phyloP scores from a whole-genome alignment of 768 basidiomycete genomes.

The Imleria badia region DNA sequence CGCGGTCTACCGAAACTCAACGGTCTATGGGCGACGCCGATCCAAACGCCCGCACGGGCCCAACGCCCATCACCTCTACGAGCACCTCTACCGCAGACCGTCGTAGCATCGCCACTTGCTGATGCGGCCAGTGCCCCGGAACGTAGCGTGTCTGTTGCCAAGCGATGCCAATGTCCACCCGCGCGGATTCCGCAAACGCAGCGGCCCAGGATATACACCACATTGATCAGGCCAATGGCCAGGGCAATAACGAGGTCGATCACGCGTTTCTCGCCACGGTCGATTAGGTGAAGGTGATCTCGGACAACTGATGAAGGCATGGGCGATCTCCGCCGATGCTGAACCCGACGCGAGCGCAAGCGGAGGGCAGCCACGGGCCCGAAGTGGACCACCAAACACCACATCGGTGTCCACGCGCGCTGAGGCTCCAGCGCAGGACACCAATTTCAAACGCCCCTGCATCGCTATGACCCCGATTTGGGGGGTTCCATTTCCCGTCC shows the following conservation, averaged over 20 bases:
- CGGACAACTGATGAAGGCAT: slow-evolving; percentile 38
- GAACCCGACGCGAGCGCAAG: background rate
- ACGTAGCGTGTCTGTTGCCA: slow-evolving; percentile 10
- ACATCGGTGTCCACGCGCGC: background rate
- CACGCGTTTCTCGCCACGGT: slow-evolving; percentile 58
- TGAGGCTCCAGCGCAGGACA: background rate
- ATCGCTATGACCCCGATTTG: slow-evolving; percentile 33
- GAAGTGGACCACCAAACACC: background rate
- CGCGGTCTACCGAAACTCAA: background rate
- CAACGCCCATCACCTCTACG: slow-evolving; percentile 27
- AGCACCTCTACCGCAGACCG: slow-evolving; percentile 1
- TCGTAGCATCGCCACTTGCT: slow-evolving; percentile 14
- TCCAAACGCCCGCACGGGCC: slow-evolving; percentile 34
- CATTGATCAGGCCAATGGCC: slow-evolving; percentile 8
- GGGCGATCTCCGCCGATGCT: slow-evolving; percentile 5
- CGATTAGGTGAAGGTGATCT: slow-evolving; percentile 49
- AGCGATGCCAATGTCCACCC: background rate
- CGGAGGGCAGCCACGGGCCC: background rate
- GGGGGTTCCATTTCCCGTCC: slow-evolving; percentile 51
- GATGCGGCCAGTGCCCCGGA: slow-evolving; percentile 7
- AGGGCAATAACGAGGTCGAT: slow-evolving; percentile 23
- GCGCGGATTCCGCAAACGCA: background rate
- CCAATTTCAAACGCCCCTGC: background rate
- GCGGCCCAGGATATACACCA: background rate
- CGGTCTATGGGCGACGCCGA: slow-evolving; percentile 35